phyloP scores from a whole-genome alignment of 257 asterid genomes.

The Ilex asprella region DNA sequence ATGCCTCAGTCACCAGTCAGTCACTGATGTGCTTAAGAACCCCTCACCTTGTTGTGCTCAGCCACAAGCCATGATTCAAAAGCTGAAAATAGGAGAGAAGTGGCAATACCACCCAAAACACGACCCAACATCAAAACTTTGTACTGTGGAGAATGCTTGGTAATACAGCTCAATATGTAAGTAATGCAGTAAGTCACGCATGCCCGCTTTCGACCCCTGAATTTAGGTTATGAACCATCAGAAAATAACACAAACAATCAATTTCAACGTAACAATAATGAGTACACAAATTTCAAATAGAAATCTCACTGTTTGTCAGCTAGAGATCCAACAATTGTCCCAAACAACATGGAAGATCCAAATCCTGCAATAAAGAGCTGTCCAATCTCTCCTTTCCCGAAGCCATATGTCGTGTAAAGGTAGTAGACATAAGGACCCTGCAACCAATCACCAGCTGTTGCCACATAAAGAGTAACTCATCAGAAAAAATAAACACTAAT shows the following conservation, averaged over 20 bases:
- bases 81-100: conserved; percentile 86
- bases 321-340: conserved; percentile 53
- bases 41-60: conserved; percentile 8
- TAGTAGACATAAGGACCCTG: conserved; percentile 54
- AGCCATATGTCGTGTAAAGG: conserved; percentile 46
- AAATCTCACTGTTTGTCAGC: conserved; percentile 46
- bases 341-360: conserved; percentile 55
- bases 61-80: conserved; percentile 26
- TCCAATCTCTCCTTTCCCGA: conserved; percentile 43
- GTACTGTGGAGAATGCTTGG: conserved; percentile 93
- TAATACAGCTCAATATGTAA: conserved; percentile 80
- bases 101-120: conserved; percentile 88
- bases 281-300: neutral
- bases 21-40: neutral
- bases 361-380: conserved; percentile 54
- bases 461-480: neutral
- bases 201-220: conserved; percentile 95
- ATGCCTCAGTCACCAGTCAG: no score
- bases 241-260: no score
- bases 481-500: no score
- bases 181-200: conserved; percentile 88
- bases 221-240: neutral
- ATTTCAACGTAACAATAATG: neutral
- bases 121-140: conserved; percentile 88
- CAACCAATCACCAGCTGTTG: conserved; percentile 42